Conservation (phyloP, 768 basidiomycete species). For the Pulveroboletus sp. region DNA sequence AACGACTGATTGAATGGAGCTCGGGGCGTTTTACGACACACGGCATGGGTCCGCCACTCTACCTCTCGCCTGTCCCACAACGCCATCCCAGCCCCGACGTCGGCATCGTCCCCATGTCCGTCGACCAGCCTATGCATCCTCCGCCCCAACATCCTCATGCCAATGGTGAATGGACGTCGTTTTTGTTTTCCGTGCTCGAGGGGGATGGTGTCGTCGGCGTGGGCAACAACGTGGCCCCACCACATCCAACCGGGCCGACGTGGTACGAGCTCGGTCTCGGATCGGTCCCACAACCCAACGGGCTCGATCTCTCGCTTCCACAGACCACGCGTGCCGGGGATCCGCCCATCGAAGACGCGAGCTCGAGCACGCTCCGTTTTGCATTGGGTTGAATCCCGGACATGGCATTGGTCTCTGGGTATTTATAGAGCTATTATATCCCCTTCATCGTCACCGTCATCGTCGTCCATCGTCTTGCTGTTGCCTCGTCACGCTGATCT, state of each 20-base stretch:
- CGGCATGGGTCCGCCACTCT: constrained; percentile 25
- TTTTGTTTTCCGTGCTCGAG: constrained; percentile 33
- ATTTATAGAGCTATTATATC: constrained; percentile 31
- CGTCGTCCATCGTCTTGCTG: constrained; percentile 1
- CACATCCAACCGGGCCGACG: constrained; percentile 12
- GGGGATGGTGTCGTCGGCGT: constrained; percentile 25
- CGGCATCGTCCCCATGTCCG: constrained; percentile 21
- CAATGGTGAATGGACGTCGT: constrained; percentile 32
- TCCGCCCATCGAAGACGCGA: constrained; percentile 22
- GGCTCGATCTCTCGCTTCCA: constrained; percentile 7
- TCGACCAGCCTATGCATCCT: constrained; percentile 13
- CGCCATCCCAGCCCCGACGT: constrained; percentile 10
- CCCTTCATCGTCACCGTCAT: no score
- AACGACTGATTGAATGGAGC: constrained; percentile 30
- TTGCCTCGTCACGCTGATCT: not conserved
- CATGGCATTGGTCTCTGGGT: constrained; percentile 6
- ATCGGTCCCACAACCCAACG: no score
- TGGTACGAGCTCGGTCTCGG: constrained; percentile 29
- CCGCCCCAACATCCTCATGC: constrained; percentile 5
- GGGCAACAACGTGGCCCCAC: constrained; percentile 1
- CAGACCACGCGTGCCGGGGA: constrained; percentile 1
- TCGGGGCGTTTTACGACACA: constrained; percentile 15
- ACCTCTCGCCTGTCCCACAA: constrained; percentile 24
- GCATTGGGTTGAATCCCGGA: constrained; percentile 23
- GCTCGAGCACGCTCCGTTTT: constrained; percentile 31